phyloP scores from a whole-genome alignment of 805 yeast species.

The Metschnikowia gruessii region DNA sequence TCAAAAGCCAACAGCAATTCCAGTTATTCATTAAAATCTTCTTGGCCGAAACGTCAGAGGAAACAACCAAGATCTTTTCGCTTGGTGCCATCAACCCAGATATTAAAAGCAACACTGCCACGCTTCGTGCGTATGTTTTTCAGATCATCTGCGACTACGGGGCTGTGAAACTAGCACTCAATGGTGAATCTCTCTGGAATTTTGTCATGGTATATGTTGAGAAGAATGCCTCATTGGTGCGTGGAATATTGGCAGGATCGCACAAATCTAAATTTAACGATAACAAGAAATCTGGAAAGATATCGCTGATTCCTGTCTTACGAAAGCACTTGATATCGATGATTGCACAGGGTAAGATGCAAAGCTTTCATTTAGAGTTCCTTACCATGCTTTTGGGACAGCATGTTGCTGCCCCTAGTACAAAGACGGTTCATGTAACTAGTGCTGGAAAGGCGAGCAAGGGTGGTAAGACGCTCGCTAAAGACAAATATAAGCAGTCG shows the following conservation, averaged over 20 bases:
- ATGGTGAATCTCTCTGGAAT: constrained; percentile 64
- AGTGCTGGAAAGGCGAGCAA: constrained; percentile 18
- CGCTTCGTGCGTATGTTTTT: constrained; percentile 50
- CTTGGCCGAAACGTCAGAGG: constrained; percentile 59
- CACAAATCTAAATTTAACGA: constrained; percentile 46
- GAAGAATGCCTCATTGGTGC: constrained; percentile 42
- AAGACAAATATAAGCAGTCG: constrained; percentile 22
- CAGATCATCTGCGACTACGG: constrained; percentile 51
- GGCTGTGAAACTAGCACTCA: constrained; percentile 52
- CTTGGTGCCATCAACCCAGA: constrained; percentile 73
- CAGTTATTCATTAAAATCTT: constrained; percentile 55
- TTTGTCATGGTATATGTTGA: constrained; percentile 53
- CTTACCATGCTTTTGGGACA: constrained; percentile 49
- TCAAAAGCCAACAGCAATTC: constrained; percentile 57
- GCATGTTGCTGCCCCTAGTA: constrained; percentile 20
- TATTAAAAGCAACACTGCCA: constrained; percentile 50
- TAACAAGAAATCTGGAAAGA: constrained; percentile 47
- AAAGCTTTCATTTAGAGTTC: constrained; percentile 42
- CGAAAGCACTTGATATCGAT: constrained; percentile 52
- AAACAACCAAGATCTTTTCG: constrained; percentile 58
- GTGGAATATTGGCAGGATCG: constrained; percentile 55
- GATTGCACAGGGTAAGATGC: constrained; percentile 48
- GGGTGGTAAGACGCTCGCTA: constrained; percentile 20
- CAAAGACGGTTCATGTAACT: constrained; percentile 19
- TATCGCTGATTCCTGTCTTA: constrained; percentile 42